Percentiles rank a stretch among this genome's conserved stretches.
Evolutionary conservation across 1,139 yeast species (phyloP).

Genomic region (Zygoascus sp.): DNA sequence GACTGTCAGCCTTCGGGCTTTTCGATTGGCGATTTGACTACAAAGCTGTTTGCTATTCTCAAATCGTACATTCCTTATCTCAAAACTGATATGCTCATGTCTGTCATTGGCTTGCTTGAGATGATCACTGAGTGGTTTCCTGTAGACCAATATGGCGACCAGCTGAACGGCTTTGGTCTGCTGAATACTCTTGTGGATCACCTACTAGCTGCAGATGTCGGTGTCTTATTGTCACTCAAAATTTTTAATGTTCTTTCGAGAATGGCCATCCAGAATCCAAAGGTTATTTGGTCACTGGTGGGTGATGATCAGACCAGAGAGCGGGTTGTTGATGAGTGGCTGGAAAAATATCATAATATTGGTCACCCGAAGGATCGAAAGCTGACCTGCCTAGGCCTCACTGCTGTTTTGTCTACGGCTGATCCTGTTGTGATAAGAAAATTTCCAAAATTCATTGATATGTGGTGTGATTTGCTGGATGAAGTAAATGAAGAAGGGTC

Average conservation of each 20-base stretch:
- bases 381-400: slow-evolving; percentile 55
- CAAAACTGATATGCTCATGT: slow-evolving; percentile 61
- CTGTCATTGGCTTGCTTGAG: slow-evolving; percentile 22
- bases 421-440: slow-evolving; percentile 28
- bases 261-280: slow-evolving; percentile 46
- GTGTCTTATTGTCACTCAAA: slow-evolving; percentile 41
- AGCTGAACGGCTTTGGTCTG: slow-evolving; percentile 25
- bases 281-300: slow-evolving; percentile 40
- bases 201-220: slow-evolving; percentile 41
- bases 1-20: slow-evolving; percentile 3
- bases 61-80: slow-evolving; percentile 55
- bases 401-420: slow-evolving; percentile 42
- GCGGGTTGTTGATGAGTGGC: slow-evolving; percentile 30
- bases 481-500: slow-evolving; percentile 56
- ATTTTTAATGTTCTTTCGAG: slow-evolving; percentile 53
- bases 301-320: slow-evolving; percentile 18
- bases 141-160: slow-evolving; percentile 26
- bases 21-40: slow-evolving; percentile 4
- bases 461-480: slow-evolving; percentile 61
- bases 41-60: slow-evolving; percentile 45
- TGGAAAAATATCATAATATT: slow-evolving; percentile 43
- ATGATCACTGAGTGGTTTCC: slow-evolving; percentile 22
- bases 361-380: slow-evolving; percentile 69
- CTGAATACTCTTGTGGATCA: slow-evolving; percentile 39
- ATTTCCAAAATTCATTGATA: slow-evolving; percentile 44